Evolutionary conservation across 2,329 filamentous ascomycete species (phyloP), one percentile per base, ranked within the genome.

Genomic region (Pseudocercospora pini-densiflorae): DNA sequence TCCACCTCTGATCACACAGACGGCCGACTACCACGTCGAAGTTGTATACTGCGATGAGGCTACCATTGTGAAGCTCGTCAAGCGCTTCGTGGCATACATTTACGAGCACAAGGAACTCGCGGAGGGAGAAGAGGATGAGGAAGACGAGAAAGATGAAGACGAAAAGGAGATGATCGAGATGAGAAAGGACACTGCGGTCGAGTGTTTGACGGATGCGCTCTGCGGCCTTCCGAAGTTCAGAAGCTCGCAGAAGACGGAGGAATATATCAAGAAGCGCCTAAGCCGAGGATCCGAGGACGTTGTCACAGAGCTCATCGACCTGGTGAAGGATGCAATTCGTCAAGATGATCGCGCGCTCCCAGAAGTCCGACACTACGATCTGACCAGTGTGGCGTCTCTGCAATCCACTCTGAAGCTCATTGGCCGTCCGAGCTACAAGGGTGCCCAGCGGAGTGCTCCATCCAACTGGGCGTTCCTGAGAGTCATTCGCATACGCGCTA

Each of bases 401-500:
- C 45, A 68, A 31, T 49, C 58, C n/a, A 64, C 58, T 24, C 24
- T 62, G 19, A 65, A 60, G 53, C 54, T 21, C 1, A 24, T 62
- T 5, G 58, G 57, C 5, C 53, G 62, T 2, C 33, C 54, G 24
- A 59, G 43, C 45, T 58, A 16, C 54, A 36, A 31, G 29, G 47
- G 43, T 29, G 8, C 21, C 29, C 16, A 59, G 16, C 47, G 40
- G 12, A 40, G 40, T 29, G 47, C 51, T 12, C 65, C 69, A 5
- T 62, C 64, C 0, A 12, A 31, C 24, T 73, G 72, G 72, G 67
- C 68, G 4, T 62, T 74, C 12, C 40, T 73, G 23, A 57, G 45
- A 14, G 71, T 64, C 33, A 58, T 72, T 9, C 19, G 45, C 4
- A 65, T 69, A 10, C 61, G 60, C 27, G 40, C 54, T 19, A 40